Percentiles rank a stretch among this genome's conserved stretches.
Evolutionary conservation across 1,139 yeast species (phyloP).

Genomic region (Saccharomyces pastorianus): DNA sequence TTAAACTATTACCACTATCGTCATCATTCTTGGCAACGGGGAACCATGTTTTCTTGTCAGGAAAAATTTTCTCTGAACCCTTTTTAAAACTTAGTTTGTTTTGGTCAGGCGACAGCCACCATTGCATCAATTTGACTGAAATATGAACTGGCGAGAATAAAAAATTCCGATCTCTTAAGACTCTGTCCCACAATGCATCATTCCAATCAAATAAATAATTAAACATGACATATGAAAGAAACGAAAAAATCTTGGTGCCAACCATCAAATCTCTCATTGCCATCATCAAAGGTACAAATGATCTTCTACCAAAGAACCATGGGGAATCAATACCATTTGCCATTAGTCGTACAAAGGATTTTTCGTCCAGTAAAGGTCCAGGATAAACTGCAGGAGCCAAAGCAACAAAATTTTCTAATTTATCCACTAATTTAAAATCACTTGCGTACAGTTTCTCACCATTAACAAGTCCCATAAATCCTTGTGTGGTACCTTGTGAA

Average conservation of each 20-base stretch:
- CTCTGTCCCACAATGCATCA: constrained; percentile 66
- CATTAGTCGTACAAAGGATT: constrained; percentile 21
- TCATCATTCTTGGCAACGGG: constrained; percentile 15
- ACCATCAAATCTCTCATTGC: constrained; percentile 40
- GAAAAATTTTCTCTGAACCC: constrained; percentile 26
- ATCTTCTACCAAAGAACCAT: constrained; percentile 50
- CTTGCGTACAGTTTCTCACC: constrained; percentile 31
- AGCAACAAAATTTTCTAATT: constrained; percentile 36
- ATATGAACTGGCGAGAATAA: constrained; percentile 78
- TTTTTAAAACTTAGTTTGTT: constrained; percentile 25
- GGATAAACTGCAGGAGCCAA: no score
- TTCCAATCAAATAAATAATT: constrained; percentile 82
- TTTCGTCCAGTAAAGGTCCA: no score
- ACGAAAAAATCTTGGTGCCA: constrained; percentile 49
- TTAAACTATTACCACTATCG: constrained; percentile 5
- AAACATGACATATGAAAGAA: constrained; percentile 69
- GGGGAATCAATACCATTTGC: constrained; percentile 36
- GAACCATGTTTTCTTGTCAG: constrained; percentile 30
- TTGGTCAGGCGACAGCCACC: constrained; percentile 59
- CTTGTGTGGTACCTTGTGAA: constrained; percentile 89
- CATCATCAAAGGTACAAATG: constrained; percentile 57
- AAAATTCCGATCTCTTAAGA: constrained; percentile 63
- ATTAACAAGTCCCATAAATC: constrained; percentile 52
- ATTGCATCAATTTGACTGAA: constrained; percentile 71
- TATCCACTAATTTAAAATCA: constrained; percentile 37